Evolutionary conservation across 2,329 filamentous ascomycete genomes (phyloP), one percentile per base, ranked within the genome.

Genomic region (Paraphaeosphaeria minitans): DNA sequence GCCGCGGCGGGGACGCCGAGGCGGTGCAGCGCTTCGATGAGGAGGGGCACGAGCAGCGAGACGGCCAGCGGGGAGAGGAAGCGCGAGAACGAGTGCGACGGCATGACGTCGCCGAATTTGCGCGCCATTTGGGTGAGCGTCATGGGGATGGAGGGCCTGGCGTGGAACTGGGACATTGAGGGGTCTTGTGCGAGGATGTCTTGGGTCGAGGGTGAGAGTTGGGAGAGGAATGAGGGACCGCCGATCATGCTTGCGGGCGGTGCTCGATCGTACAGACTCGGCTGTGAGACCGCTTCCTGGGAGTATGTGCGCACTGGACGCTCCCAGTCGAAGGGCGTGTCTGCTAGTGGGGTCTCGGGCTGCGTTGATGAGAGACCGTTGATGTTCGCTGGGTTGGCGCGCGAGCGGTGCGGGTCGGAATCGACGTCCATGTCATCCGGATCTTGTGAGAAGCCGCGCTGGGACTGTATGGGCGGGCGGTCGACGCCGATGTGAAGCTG

Each of bases 31-130:
- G 92, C 91, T 64, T 93, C 90, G 67, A 86, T 84, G 21, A 99
- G 82, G 74, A 94, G 88, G 53, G 93, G 89, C 0, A 96, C 84
- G 0, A 99, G 85, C 57, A 94, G 84, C 14, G 85, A 80, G 6
- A 92, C 82, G 1, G 92, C 86, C 70, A 94, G 88, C 51, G 89
- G 86, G 0, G 93, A 97, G 78, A 95, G 93, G 83, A 99, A 99
- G 57, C 93, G 90, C 7, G 94, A 94, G 62, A 99, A 86, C 0
- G 91, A 88, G 74, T 96, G 91, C 8, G 90, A 83, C 0, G 95
- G 96, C 45, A 97, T 87, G 67, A 99, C 96, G 75, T 99, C 95
- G 64, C 87, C 86, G 83, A 98, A 99, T 46, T 85, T 87, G 31
- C 90, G 90, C 3, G 95, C 95, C 61, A 90, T 89, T 76, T 99